Conservation (phyloP, 2,329 filamentous ascomycete genomes). For the Trichoderma arundinaceum region DNA sequence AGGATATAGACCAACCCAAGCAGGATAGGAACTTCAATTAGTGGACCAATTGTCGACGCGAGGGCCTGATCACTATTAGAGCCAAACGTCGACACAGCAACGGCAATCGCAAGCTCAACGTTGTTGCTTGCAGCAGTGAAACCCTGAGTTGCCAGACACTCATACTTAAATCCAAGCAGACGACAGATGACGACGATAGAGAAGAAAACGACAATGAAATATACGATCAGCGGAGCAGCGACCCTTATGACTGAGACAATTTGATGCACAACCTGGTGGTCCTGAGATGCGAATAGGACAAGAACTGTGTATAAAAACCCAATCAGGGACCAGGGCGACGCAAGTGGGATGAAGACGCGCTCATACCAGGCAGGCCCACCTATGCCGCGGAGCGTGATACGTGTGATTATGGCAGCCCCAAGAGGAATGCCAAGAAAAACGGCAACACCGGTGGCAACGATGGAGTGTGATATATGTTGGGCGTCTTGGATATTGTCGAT, state of each 20-base stretch:
- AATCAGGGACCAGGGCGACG: constrained; percentile 76
- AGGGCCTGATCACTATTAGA: constrained; percentile 79
- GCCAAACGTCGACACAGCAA: constrained; percentile 82
- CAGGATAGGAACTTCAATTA: constrained; percentile 86
- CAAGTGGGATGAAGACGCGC: constrained; percentile 69
- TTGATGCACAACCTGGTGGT: constrained; percentile 76
- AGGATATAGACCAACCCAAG: constrained; percentile 77
- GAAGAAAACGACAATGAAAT: constrained; percentile 78
- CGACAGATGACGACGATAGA: constrained; percentile 66
- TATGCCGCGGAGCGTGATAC: constrained; percentile 63
- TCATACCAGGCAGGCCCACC: constrained; percentile 68
- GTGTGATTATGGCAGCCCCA: constrained; percentile 77
- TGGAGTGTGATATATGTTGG: constrained; percentile 59
- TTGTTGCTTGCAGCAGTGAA: constrained; percentile 93
- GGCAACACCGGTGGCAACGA: constrained; percentile 78
- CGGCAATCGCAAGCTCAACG: constrained; percentile 89
- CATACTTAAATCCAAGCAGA: constrained; percentile 76
- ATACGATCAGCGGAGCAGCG: constrained; percentile 79
- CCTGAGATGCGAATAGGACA: constrained; percentile 84
- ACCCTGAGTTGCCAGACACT: constrained; percentile 74
- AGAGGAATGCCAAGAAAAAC: constrained; percentile 87
- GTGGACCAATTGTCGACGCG: constrained; percentile 80
- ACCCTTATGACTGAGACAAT: constrained; percentile 84
- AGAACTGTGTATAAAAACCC: constrained; percentile 87
- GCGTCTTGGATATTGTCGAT: constrained; percentile 60